Evolutionary conservation across 2,329 filamentous ascomycete species (phyloP).

Genomic region (Geosmithia morbida): DNA sequence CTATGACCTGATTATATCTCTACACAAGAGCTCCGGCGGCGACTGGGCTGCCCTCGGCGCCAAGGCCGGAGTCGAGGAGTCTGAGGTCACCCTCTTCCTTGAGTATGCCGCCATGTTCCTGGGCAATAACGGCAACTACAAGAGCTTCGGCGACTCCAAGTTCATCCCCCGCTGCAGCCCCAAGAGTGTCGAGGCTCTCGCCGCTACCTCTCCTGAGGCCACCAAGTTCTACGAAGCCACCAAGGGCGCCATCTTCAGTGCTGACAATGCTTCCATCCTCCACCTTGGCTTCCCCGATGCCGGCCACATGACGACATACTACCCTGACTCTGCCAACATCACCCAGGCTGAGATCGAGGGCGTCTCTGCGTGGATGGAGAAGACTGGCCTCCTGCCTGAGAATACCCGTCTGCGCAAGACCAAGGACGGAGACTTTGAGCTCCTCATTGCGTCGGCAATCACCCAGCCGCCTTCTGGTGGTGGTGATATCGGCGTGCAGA

Average conservation of each 20-base stretch:
- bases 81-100: slow-evolving; percentile 54
- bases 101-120: slow-evolving; percentile 69
- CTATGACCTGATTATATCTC: slow-evolving; percentile 64
- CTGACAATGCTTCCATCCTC: slow-evolving; percentile 48
- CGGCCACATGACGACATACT: slow-evolving; percentile 71
- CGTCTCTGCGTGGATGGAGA: slow-evolving; percentile 58
- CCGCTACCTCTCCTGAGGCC: slow-evolving; percentile 44
- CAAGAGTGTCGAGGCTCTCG: slow-evolving; percentile 49
- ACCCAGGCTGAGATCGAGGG: slow-evolving; percentile 61
- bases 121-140: slow-evolving; percentile 73
- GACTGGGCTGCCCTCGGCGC: slow-evolving; percentile 56
- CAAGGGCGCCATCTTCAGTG: slow-evolving; percentile 58
- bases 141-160: slow-evolving; percentile 75
- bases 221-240: slow-evolving; percentile 52
- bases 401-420: slow-evolving; percentile 65
- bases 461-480: slow-evolving; percentile 44
- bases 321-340: slow-evolving; percentile 61
- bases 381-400: slow-evolving; percentile 57
- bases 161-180: slow-evolving; percentile 61
- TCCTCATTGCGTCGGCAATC: slow-evolving; percentile 58
- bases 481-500: slow-evolving; percentile 54
- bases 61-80: slow-evolving; percentile 48
- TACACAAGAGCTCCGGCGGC: slow-evolving; percentile 51
- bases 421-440: slow-evolving; percentile 48
- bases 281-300: slow-evolving; percentile 63